phyloP scores from a whole-genome alignment of 331 rosid genomes.

The Quercus phellos region DNA sequence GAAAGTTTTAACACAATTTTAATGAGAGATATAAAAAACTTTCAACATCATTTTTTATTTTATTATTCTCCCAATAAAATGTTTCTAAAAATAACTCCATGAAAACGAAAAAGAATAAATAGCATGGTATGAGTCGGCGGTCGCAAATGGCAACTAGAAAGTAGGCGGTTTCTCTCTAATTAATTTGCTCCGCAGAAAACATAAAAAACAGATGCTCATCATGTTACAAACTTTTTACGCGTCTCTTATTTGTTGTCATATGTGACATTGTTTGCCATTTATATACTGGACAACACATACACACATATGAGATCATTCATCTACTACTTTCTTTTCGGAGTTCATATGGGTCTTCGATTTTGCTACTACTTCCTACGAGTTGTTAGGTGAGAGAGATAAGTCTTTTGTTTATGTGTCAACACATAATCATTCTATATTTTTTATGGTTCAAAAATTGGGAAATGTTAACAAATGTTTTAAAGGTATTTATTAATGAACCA shows the following conservation, averaged over 20 bases:
- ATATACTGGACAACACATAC: neutral
- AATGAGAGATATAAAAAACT: too few species aligned
- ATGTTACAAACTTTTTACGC: too few species aligned
- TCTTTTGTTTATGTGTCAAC: neutral
- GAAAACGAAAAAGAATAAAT: too few species aligned
- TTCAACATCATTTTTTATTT: too few species aligned
- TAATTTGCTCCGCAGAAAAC: neutral
- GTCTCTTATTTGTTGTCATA: neutral
- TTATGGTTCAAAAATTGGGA: too few species aligned
- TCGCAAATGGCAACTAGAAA: neutral
- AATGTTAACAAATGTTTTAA: fast-evolving
- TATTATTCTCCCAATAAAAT: too few species aligned
- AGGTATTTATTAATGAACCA: too few species aligned
- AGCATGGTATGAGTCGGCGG: neutral
- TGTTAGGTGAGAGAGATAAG: too few species aligned
- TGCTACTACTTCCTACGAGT: neutral
- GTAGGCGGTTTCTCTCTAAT: neutral
- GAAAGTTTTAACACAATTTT: too few species aligned
- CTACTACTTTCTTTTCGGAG: neutral
- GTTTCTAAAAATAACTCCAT: too few species aligned
- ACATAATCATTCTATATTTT: too few species aligned
- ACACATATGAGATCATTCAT: neutral
- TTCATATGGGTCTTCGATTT: neutral
- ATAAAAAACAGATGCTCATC: too few species aligned
- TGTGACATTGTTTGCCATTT: neutral